Base-by-base conservation (phyloP, 2,329 filamentous ascomycete species). In the Neopestalotiopsis sp. region DNA sequence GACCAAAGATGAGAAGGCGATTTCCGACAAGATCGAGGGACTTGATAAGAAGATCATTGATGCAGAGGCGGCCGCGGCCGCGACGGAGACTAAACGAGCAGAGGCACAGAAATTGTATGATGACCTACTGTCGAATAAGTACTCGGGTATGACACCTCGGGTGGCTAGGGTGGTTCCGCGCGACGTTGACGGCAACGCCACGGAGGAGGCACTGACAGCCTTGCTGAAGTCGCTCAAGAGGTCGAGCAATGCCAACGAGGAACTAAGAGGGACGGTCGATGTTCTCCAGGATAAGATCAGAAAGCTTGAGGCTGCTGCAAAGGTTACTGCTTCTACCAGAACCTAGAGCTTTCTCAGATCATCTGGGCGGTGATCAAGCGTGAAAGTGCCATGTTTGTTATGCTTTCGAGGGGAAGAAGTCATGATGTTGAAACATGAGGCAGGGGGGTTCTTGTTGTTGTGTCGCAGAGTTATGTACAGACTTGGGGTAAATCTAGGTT, bases 161-260 rank as follows among this genome's bases (percentile, higher is more conserved):
- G 20, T n/a, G 9, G 45, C 66, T 30, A 34, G 53, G 14, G 34
- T 7, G 28, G n/a, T 63, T 20, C 66, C 66, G 6, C 66, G 66
- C 20, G 58, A 62, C 32, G 9, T 56, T n/a, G 66, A 67, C 38
- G 66, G 66, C 38, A n/a, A 67, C 38, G n/a, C 49, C 13, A 63
- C 58, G 14, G 59, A 67, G 17, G 7, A 57, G 6, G 58, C 66
- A 30, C 24, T 67, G 42, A 62, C 56, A 57, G 49, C 58, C 14
- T 32, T 67, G 66, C 63, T 67, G 66, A n/a, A 62, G 17, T 30
- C 59, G 14, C 20, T 67, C 10, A 63, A 56, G 40, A 67, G 38
- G 28, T 4, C 30, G 7, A 13, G 4, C 3, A 9, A 38, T 20
- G 66, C 62, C 20, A 67, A 67, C 32, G n/a, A n/a, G 10, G n/a